Base-by-base conservation (phyloP, 441 rosid genomes). In the Euphorbia schlechtendalii region DNA sequence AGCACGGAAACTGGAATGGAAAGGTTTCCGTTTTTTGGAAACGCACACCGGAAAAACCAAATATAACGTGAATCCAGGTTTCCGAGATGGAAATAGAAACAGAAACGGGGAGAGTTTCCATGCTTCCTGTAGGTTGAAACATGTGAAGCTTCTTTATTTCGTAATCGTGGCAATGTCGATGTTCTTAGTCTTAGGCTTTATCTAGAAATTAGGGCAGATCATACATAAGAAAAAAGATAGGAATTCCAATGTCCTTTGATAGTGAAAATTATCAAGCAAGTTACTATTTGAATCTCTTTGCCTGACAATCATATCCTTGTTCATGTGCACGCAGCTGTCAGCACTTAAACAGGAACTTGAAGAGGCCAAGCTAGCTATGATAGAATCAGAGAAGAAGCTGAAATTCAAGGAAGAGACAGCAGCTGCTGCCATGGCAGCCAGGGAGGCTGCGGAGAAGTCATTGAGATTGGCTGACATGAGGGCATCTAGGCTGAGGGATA, bases 391-490 rank as follows among this genome's bases (percentile, higher is more conserved):
- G 77, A 90, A 89, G 81, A 89, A 89, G 83, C 75, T 91, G 48
- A 89, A 78, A 81, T 91, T 83, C 78, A 90, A 91, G 75, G 96
- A 94, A 80, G 98, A 94, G 79, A 90, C 92, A 0, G 96, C 96
- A 3, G 81, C 82, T 4, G 97, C 97, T 14, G 96, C 97, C 60
- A 94, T 94, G 96, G 96, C 89, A 12, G 97, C 96, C 30, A 89
- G 97, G 73, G 97, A 86, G 64, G 99, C 99, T 49, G 96, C 96
- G 40, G 96, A 89, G 81, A 85, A 85, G 69, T 94, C 99, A 5
- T 79, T 94, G 76, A 79, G 79, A 68, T 73, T 94, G 64, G 99
- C 90, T 7, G 97, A 94, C 80, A 56, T 69, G 69, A 90, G 97
- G 59, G 96, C 96, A 1, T 64, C 88, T 18, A 81, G 92, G 79